Base-by-base conservation (phyloP, 306 rosid species). In the Pachyrhizus erosus region DNA sequence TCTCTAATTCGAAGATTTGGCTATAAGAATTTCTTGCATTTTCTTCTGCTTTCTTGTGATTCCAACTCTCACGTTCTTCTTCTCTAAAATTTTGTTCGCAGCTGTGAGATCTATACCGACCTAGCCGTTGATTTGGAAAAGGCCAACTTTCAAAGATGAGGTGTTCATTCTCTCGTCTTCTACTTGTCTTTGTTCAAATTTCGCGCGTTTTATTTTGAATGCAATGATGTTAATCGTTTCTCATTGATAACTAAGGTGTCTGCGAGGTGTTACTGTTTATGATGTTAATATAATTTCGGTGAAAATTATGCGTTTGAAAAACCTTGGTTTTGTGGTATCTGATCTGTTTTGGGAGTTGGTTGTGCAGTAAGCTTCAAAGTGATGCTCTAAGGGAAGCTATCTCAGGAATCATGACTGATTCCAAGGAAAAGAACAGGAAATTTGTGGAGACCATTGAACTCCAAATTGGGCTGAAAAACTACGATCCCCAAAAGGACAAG, bases 401-500 rank as follows among this genome's bases (percentile, higher is more conserved):
- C 60, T 24, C 94, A 0, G 76, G 77, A 55, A 87, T 93, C 75
- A 79, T 79, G 86, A 13, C 61, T 8, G 94, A 79, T 69, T 82
- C 92, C 58, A 88, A 76, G 80, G 93, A 91, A 21, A 89, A 92
- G 46, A 87, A 86, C 26, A 70, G 93, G 0, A 91, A 90, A 10
- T 93, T 93, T 80, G 91, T 89, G 8, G 98, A 93, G 89, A 93
- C 98, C 9, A 81, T 93, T 77, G 98, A 93, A 37, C 97, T 93
- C 55, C 98, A 93, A 77, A 90, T 93, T 60, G 98, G 98, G 1
- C 80, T 93, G 86, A 93, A 93, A 34, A 93, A 93, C 68, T 93
- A 93, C 31, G 98, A 93, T 46, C 98, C 98, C 2, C 98, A 93
- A 14, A 93, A 93, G 88, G 98, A 93, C 69, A 93, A 93, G 87